These are phyloP conservation scores for Wickerhamiella siamensis DNA, from an alignment of 805 yeast species.

Conservation along the genomic window DNA sequence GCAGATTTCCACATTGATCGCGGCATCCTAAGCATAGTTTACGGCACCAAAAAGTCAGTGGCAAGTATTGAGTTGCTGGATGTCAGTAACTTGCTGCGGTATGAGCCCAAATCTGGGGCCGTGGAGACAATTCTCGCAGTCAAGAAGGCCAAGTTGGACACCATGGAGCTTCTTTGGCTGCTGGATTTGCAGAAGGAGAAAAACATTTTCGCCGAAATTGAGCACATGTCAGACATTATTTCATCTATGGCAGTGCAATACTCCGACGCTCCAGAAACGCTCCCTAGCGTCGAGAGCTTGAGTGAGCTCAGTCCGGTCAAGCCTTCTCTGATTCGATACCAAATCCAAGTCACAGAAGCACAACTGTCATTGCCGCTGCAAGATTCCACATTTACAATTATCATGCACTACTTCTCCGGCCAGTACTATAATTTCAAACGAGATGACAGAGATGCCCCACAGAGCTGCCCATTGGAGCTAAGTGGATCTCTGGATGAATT, in stretches of 20 bases:
- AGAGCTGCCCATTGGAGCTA: neutral
- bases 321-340: neutral
- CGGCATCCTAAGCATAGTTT: slow-evolving; percentile 1
- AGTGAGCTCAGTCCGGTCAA: neutral
- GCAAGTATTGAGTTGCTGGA: slow-evolving; percentile 8
- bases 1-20: slow-evolving; percentile 3
- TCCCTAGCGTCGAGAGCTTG: neutral
- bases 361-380: neutral
- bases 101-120: slow-evolving; percentile 4
- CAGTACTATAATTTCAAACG: neutral
- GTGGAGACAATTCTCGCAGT: slow-evolving; percentile 6
- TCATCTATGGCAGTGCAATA: neutral
- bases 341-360: neutral
- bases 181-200: slow-evolving; percentile 8
- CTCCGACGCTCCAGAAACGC: neutral
- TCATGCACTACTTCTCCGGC: neutral
- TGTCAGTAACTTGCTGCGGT: slow-evolving; percentile 6
- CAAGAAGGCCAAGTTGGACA: slow-evolving; percentile 8
- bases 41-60: slow-evolving; percentile 3
- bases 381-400: neutral
- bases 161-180: slow-evolving; percentile 16
- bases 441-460: neutral
- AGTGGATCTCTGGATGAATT: neutral
- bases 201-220: neutral
- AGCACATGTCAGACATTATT: neutral